A percentile compares a stretch with the other conserved stretches of the same genome.
These are phyloP conservation scores for Pseudophaeomoniella oleicola DNA, from an alignment of 2,329 filamentous ascomycete genomes.

Conservation along the genomic window DNA sequence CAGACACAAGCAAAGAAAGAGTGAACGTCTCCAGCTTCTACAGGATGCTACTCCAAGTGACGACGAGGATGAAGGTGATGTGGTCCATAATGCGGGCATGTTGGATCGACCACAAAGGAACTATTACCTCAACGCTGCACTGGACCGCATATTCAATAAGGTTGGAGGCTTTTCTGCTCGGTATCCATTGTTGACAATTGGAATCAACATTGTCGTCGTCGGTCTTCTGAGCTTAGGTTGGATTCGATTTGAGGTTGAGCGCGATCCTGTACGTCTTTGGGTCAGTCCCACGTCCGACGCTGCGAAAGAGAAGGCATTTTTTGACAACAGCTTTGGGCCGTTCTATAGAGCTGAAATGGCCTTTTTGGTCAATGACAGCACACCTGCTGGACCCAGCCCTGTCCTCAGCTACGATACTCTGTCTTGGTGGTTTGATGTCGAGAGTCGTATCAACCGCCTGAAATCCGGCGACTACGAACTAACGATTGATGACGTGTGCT, in stretches of 20 bases:
- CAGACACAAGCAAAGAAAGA: slow-evolving; percentile 58
- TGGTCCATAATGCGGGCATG: slow-evolving; percentile 61
- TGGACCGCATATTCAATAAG: slow-evolving; percentile 64
- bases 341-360: slow-evolving; percentile 91
- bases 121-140: slow-evolving; percentile 72
- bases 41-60: slow-evolving; percentile 75
- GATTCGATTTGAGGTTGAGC: slow-evolving; percentile 79
- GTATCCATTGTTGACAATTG: slow-evolving; percentile 75
- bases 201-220: slow-evolving; percentile 59
- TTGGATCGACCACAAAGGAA: slow-evolving; percentile 63
- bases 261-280: slow-evolving; percentile 82
- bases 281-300: slow-evolving; percentile 88
- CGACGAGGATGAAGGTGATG: slow-evolving; percentile 84
- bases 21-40: slow-evolving; percentile 70
- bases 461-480: slow-evolving; percentile 55
- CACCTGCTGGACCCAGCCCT: slow-evolving; percentile 48
- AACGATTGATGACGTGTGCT: slow-evolving; percentile 72
- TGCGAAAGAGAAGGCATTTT: slow-evolving; percentile 85
- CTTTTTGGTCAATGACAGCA: slow-evolving; percentile 82
- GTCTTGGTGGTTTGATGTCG: slow-evolving; percentile 85
- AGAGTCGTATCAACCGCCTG: slow-evolving; percentile 58
- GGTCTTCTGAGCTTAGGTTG: slow-evolving; percentile 71
- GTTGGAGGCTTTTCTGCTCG: slow-evolving; percentile 68
- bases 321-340: slow-evolving; percentile 82
- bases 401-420: slow-evolving; percentile 82